Base-by-base conservation (phyloP, 352 stramenopile species). In the Globisporangium camurandrum region DNA sequence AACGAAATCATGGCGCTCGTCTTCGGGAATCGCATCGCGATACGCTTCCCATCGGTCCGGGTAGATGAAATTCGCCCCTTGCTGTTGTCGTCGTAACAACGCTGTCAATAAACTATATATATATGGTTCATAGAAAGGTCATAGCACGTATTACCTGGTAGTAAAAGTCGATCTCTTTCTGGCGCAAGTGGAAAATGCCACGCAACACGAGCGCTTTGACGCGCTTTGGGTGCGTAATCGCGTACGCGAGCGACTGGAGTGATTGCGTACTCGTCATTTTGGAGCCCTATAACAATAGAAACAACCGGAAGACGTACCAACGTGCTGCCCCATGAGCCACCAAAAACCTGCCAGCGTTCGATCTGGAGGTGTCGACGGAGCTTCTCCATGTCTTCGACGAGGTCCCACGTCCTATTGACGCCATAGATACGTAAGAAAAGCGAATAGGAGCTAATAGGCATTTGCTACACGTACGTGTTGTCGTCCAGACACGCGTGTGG, bases 321-420 rank as follows among this genome's bases (percentile, higher is more conserved):
- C 1, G 92, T 98, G 47, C 79, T 95, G 22, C 95, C 95, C 95
- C 95, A 98, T 1, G 84, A 97, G 38, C 95, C 95, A 11, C 95
- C 95, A 50, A 98, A 93, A 24, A 98, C 86, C 52, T 94, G 84
- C 89, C 89, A 98, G 41, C 84, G 78, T 19, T 97, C 80, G 53
- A 97, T 86, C 3, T 69, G 22, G 11, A 97, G 71, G 27, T 96
- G 67, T 9, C 78, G 59, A 6, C 91, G 69, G 36, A 98, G 67
- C 30, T 72, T 79, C 67, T 98, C 93, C 64, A 97, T 95, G 72
- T 98, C 95, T 23, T 95, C 66, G 0, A 98, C 82, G 49, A 98
- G 65, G 41, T 95, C 72, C 69, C 84, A 85, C 49, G 96, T 97
- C 34, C 70, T 79, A 27, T n/a, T n/a, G n/a, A n/a, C 26, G 56